Evolutionary conservation across 129 eudicot species (phyloP), one percentile per base, ranked within the genome.

Genomic region (Centaurea solstitialis): DNA sequence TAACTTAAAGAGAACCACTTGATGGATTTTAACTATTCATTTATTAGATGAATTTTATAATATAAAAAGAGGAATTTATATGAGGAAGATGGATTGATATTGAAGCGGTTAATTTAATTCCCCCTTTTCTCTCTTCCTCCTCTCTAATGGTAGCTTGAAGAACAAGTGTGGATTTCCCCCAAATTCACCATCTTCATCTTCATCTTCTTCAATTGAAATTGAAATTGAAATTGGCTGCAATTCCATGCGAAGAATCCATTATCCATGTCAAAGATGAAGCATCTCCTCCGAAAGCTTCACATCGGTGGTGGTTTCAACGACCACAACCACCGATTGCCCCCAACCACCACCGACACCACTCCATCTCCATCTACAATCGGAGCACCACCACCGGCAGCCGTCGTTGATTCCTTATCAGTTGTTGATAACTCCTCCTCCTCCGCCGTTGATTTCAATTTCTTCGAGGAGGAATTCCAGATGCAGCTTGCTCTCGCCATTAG

Each of bases 401-500:
- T 30, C 2, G 61, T 73, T 6, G 81, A 77, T 75, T 74, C 84
- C 9, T 70, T 30, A 28, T 43, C 73, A 7, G 76, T 72, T 4
- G 85, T 6, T 22, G 68, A 45, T 40, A 62, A 53, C 71, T 61
- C 18, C 24, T 65, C 62, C 18, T 78, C 81, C 3, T 41, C 70
- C 3, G 80, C 80, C 0, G 72, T 74, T 18, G 92, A 87, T 72
- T 90, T 87, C 33, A 90, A 82, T 79, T 94, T 84, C 84, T 84
- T 92, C 70, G 97, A 94, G 85, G 98, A 94, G 89, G 98, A 94
- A 82, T 94, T 87, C 50, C 97, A 94, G 88, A 85, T 94, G 87
- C 94, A 94, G 69, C 85, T 94, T 83, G 98, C 98, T 18, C 75
- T 94, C 80, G 98, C 98, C 84, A 89, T 94, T 38, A 94, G 98